phyloP scores from a whole-genome alignment of 345 rosid species.

The Gossypium anomalum region DNA sequence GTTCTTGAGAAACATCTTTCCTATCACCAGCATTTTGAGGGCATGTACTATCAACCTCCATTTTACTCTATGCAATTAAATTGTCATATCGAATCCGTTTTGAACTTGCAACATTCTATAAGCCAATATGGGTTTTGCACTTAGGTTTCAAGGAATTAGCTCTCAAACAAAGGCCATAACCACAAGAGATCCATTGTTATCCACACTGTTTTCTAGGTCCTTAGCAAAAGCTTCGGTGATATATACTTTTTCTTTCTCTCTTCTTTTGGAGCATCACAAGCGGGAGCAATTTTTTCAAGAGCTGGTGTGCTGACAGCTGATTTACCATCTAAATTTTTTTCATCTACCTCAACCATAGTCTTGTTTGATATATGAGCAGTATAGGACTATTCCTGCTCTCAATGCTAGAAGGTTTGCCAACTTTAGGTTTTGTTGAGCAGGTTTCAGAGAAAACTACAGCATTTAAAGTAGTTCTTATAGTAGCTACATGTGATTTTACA shows the following conservation, averaged over 20 bases:
- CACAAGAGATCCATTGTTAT: slow-evolving; percentile 9
- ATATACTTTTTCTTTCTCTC: slow-evolving; percentile 6
- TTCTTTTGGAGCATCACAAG: slow-evolving; percentile 21
- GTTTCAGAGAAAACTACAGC: slow-evolving; percentile 22
- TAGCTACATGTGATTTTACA: neutral
- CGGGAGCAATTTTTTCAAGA: slow-evolving; percentile 26
- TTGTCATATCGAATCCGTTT: slow-evolving; percentile 7
- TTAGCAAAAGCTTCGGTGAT: slow-evolving; percentile 11
- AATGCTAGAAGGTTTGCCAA: slow-evolving; percentile 28
- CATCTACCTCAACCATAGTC: slow-evolving; percentile 20
- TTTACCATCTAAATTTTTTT: slow-evolving; percentile 23
- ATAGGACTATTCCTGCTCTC: slow-evolving; percentile 28
- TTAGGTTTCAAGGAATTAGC: slow-evolving; percentile 24
- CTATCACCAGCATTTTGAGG: no score
- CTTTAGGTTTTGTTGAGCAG: slow-evolving; percentile 44
- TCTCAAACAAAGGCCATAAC: slow-evolving; percentile 19
- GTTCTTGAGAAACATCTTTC: no score
- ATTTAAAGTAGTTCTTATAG: neutral
- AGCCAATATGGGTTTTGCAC: slow-evolving; percentile 14
- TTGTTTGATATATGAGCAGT: slow-evolving; percentile 23
- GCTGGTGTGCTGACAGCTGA: slow-evolving; percentile 4
- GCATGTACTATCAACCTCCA: neutral
- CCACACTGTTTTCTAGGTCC: neutral
- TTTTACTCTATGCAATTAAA: neutral
- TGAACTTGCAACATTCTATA: slow-evolving; percentile 22